Conservation (phyloP, 345 rosid genomes). For the Xanthoceras sorbifolium region DNA sequence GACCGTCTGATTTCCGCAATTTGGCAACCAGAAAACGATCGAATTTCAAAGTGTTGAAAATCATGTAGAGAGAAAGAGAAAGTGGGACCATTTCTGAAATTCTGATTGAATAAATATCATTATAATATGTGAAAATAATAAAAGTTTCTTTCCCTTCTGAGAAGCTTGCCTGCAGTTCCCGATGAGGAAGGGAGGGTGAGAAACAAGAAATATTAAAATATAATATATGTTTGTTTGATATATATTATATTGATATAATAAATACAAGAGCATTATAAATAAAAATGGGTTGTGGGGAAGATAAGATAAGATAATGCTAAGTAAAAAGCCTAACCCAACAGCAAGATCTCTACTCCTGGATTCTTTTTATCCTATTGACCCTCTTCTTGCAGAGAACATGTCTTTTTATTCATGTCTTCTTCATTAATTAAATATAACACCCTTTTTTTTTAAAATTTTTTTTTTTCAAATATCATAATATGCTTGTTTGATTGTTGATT, state of each 20-base stretch:
- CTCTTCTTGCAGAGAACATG: slow-evolving; percentile 50
- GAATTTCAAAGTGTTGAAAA: slow-evolving; percentile 25
- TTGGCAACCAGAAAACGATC: slow-evolving; percentile 26
- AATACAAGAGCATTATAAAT: slow-evolving; percentile 5
- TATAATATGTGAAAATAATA: not conserved
- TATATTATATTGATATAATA: not conserved
- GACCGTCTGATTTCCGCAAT: slow-evolving; percentile 25
- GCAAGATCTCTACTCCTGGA: slow-evolving; percentile 38
- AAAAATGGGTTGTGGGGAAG: slow-evolving; percentile 38
- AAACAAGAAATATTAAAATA: slow-evolving; percentile 14
- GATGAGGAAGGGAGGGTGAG: slow-evolving; percentile 26
- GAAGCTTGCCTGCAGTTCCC: slow-evolving; percentile 34
- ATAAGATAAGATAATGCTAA: slow-evolving; percentile 52
- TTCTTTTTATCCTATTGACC: slow-evolving; percentile 54
- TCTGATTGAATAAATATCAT: not conserved
- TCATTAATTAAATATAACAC: not conserved
- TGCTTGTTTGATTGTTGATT: too few species aligned
- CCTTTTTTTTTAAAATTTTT: not conserved
- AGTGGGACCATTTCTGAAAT: slow-evolving; percentile 25
- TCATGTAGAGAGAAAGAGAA: slow-evolving; percentile 23
- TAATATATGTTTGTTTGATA: not conserved
- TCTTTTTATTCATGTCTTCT: slow-evolving; percentile 42
- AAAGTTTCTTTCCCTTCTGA: not conserved
- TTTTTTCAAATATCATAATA: not conserved
- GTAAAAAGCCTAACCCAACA: slow-evolving; percentile 38